Base-by-base conservation (phyloP, 2,329 filamentous ascomycete species). In the Trichoderma afroharzianum region DNA sequence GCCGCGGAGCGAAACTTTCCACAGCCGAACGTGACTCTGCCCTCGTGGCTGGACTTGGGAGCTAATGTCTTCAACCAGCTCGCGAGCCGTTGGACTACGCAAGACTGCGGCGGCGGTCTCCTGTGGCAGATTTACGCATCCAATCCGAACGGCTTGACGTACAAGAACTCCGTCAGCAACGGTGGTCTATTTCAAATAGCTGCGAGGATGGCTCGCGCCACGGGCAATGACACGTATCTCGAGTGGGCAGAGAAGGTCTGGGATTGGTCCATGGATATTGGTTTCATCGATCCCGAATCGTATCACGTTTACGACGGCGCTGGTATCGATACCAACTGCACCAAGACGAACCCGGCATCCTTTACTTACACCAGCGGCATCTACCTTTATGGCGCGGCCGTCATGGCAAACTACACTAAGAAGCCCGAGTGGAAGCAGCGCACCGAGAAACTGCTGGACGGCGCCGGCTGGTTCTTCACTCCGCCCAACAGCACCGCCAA, bases 111-210 rank as follows among this genome's bases (percentile, higher is more conserved):
- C 30, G 93, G 93, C 72, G 94, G 93, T 5, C 82, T 96, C 61
- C 85, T 89, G 71, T 95, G 93, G 93, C 93, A 97, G 83, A 94
- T 97, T 75, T 95, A 91, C 79, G 82, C 87, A 1, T 88, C 87
- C 76, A 95, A 97, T 78, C 83, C 84, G 61, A 90, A 90, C 73
- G 94, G 93, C 15, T 91, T 94, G 79, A 86, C 89, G 77, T 96
- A 97, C 87, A 96, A 95, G 82, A 95, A 95, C 82, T 87, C 90
- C 6, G 88, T 95, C 75, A 91, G 90, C 73, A 96, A 96, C 79
- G 93, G 92, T 55, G 91, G 90, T n/a, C 89, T 96, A 78, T 95
- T 97, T 80, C 91, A 95, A 77, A 85, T 97, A 14, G 90, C 91
- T 4, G 92, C 93, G 1, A 90, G 93, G 21, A 85, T 95, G 15